Base-by-base conservation (phyloP, 1,139 yeast genomes). In the Keqinozyma sinolaborantium region DNA sequence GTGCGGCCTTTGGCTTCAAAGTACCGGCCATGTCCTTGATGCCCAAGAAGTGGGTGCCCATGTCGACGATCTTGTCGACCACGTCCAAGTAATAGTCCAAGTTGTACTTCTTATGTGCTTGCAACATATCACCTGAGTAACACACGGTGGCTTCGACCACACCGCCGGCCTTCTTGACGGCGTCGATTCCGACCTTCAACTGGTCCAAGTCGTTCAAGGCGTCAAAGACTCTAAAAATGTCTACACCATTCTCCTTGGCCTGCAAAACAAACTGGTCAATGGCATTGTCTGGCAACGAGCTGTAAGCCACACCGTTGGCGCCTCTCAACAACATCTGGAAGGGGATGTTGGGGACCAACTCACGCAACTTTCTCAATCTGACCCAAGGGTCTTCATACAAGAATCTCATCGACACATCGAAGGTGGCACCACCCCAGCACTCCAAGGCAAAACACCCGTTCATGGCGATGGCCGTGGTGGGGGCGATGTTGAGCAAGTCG, bases 381-480 rank as follows among this genome's bases (percentile, higher is more conserved):
- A 77, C 95, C 99, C 99, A 92, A 47, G 99, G 99, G 59, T 90
- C 97, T 71, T 92, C 99, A 60, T 90, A 90, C 52, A 92, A 74
- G 73, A 94, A 94, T 64, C 98, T 79, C 97, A 92, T 90, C 39
- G 96, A 85, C 34, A 92, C 98, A 57, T 92, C 99, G 53, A 92
- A 92, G 21, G 99, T 92, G 35, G 99, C 98, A 64, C 99, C 99
- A 65, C 99, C 99, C 99, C 99, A 92, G 70, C 97, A 92, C 69
- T 92, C 99, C 35, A 92, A 71, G 11, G 98, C 94, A 61, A 87
- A 94, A 1, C 95, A 95, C 38, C 95, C 94, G 42, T 83, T 66
- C 49, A 88, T 66, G 14, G 96, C 98, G 55, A 84, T 81, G 2
- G 97, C 86, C 20, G 99, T 92, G 33, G 95, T 78, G 36, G 90